Percentiles rank a stretch among this genome's conserved stretches.
phyloP scores from a whole-genome alignment of 1,284 basidiomycete species.

The Trichosporon sp. region DNA sequence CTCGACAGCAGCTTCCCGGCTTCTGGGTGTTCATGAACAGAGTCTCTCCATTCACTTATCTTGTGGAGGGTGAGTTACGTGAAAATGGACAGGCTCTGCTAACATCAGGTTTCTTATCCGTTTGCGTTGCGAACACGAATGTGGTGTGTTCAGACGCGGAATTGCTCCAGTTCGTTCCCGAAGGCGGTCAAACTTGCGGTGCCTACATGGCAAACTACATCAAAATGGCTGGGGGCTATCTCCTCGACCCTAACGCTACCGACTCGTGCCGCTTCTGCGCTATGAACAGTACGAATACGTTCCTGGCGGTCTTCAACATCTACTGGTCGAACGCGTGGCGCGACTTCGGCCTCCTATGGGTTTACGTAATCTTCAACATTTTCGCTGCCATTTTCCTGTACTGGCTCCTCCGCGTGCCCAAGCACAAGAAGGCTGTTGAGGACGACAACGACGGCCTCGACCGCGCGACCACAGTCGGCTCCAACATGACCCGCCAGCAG shows the following conservation, averaged over 20 bases:
- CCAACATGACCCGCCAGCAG: conserved; percentile 22
- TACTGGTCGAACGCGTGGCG: conserved; percentile 64
- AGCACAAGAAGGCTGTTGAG: conserved; percentile 29
- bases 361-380: conserved; percentile 66
- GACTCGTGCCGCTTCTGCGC: conserved; percentile 57
- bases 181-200: conserved; percentile 57
- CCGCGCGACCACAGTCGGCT: conserved; percentile 24
- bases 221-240: conserved; percentile 50
- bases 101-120: conserved; percentile 54
- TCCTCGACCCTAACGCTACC: conserved; percentile 45
- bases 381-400: conserved; percentile 49
- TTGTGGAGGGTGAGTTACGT: conserved; percentile 53
- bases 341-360: conserved; percentile 67
- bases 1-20: conserved; percentile 59
- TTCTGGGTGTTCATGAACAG: conserved; percentile 87
- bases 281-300: conserved; percentile 62
- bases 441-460: conserved; percentile 25
- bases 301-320: conserved; percentile 64
- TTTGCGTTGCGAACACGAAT: conserved; percentile 60
- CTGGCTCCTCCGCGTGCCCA: conserved; percentile 50
- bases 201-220: conserved; percentile 55
- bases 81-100: too few species aligned
- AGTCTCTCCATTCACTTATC: conserved; percentile 70
- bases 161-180: conserved; percentile 51
- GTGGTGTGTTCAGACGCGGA: conserved; percentile 58